Conservation (phyloP, 2,329 filamentous ascomycete genomes). For the Ambrosiella cleistominuta region DNA sequence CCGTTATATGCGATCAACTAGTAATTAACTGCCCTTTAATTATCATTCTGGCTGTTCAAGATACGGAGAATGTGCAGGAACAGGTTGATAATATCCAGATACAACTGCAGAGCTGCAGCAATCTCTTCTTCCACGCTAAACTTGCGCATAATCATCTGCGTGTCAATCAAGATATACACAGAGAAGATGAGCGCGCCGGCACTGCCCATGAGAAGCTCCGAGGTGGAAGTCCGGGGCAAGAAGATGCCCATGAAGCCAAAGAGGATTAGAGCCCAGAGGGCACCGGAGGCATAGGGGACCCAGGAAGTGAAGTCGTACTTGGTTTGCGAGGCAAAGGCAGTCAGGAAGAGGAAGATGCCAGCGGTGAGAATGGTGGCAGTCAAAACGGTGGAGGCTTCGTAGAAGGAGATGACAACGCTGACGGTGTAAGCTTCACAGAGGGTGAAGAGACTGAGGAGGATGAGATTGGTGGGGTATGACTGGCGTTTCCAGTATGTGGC, state of each 20-base stretch:
- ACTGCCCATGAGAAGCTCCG: constrained; percentile 73
- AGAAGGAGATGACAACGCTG: constrained; percentile 83
- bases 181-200: constrained; percentile 76
- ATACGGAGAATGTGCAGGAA: constrained; percentile 93
- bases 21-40: constrained; percentile 34
- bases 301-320: constrained; percentile 97
- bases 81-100: constrained; percentile 90
- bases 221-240: constrained; percentile 64
- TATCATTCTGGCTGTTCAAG: constrained; percentile 87
- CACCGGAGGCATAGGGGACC: constrained; percentile 88
- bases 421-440: constrained; percentile 84
- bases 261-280: constrained; percentile 73
- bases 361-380: constrained; percentile 80
- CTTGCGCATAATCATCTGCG: constrained; percentile 84
- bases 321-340: constrained; percentile 84
- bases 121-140: constrained; percentile 98
- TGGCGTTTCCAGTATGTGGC: constrained; percentile 92
- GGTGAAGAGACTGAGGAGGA: constrained; percentile 85
- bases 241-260: constrained; percentile 89
- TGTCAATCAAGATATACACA: constrained; percentile 89
- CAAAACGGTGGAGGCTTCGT: constrained; percentile 65
- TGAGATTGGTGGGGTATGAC: constrained; percentile 82
- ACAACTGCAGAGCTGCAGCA: constrained; percentile 82
- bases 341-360: constrained; percentile 63
- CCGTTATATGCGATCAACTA: not conserved